Percentiles rank a stretch among this genome's conserved stretches.
Evolutionary conservation across 108 stramenopile genomes (phyloP).

Genomic region (Nitzschia sp.): DNA sequence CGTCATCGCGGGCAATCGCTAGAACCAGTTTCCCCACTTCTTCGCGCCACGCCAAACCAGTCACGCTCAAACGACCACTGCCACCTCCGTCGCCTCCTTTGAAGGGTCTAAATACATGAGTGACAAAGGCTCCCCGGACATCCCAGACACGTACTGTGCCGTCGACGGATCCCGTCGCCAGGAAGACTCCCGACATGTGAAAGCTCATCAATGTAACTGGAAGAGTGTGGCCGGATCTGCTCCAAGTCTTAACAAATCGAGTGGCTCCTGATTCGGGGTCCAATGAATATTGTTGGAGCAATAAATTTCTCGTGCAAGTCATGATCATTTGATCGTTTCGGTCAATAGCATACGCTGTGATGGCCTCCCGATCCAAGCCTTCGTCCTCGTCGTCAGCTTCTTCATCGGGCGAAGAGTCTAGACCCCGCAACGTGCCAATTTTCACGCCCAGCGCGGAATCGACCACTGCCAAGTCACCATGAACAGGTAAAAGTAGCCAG

Average conservation of each 20-base stretch:
- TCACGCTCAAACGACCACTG: constrained; percentile 58
- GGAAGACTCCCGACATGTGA: constrained; percentile 74
- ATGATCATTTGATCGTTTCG: constrained; percentile 63
- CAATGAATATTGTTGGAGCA: constrained; percentile 67
- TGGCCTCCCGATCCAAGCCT: constrained; percentile 73
- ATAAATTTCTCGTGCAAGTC: constrained; percentile 64
- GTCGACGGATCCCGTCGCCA: constrained; percentile 85
- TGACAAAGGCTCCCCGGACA: constrained; percentile 73
- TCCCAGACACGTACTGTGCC: constrained; percentile 86
- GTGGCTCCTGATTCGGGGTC: constrained; percentile 25
- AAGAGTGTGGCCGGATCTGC: constrained; percentile 72
- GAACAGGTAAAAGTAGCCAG: constrained; percentile 76
- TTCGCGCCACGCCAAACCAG: constrained; percentile 61
- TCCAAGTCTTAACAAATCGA: constrained; percentile 57
- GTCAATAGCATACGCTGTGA: constrained; percentile 73
- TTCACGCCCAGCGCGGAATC: constrained; percentile 68
- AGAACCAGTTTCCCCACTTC: constrained; percentile 55
- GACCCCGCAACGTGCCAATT: constrained; percentile 33
- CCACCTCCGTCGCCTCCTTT: constrained; percentile 42
- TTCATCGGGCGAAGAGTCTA: constrained; percentile 6
- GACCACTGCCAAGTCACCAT: constrained; percentile 77
- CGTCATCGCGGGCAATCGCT: constrained; percentile 84
- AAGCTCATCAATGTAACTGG: constrained; percentile 74
- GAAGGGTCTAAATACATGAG: constrained; percentile 77
- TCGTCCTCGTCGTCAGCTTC: constrained; percentile 76